A percentile compares a stretch with the other conserved stretches of the same genome.
phyloP scores from a whole-genome alignment of 1,139 yeast genomes.

The Lodderomyces margitis region DNA sequence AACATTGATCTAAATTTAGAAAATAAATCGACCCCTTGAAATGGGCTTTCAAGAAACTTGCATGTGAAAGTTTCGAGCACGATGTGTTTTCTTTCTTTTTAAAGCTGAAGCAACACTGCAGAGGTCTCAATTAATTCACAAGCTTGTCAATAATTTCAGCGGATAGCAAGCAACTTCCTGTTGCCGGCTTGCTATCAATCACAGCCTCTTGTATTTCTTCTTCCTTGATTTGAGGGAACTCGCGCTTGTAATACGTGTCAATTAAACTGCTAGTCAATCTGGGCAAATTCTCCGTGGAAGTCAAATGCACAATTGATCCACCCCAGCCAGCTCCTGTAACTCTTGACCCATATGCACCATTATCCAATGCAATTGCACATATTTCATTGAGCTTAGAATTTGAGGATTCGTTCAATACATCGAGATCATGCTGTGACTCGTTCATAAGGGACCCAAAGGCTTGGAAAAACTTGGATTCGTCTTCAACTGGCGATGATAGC shows the following conservation, averaged over 20 bases:
- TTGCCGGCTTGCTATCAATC: constrained; percentile 57
- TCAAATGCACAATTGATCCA: constrained; percentile 68
- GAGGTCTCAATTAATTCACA: too few species aligned
- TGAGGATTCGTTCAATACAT: constrained; percentile 52
- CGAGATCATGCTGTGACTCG: constrained; percentile 56
- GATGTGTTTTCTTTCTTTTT: too few species aligned
- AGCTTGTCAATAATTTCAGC: background rate
- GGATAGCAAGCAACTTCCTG: constrained; percentile 45
- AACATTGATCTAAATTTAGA: too few species aligned
- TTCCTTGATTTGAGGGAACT: constrained; percentile 47
- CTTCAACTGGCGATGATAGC: constrained; percentile 21
- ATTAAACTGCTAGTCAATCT: constrained; percentile 46
- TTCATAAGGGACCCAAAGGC: constrained; percentile 57
- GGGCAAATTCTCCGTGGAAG: constrained; percentile 46
- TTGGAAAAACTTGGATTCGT: constrained; percentile 28
- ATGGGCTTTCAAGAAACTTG: too few species aligned
- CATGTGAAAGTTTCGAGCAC: background rate
- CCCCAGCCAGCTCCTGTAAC: constrained; percentile 86
- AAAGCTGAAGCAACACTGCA: too few species aligned
- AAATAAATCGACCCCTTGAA: too few species aligned
- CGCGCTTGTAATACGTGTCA: constrained; percentile 47
- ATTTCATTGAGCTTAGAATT: constrained; percentile 52
- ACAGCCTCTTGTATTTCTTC: constrained; percentile 51
- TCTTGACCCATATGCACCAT: constrained; percentile 67
- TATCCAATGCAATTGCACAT: constrained; percentile 50